Conservation (phyloP, 106 monocot species). For the Acanthochlamys bracteata region DNA sequence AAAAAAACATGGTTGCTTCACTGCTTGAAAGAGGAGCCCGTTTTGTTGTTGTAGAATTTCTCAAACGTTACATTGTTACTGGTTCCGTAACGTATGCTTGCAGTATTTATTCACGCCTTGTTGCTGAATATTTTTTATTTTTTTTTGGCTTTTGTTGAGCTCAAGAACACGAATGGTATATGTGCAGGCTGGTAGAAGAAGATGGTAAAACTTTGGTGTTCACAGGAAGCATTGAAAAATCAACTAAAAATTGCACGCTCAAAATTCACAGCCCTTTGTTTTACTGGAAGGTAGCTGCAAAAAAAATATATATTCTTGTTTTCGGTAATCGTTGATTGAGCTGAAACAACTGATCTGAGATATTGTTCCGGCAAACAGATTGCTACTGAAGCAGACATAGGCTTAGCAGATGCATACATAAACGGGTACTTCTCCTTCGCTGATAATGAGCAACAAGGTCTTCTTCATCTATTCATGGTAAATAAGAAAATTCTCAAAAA, state of each 20-base stretch:
- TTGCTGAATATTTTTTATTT: no score
- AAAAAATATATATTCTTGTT: not conserved
- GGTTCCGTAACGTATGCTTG: constrained; percentile 64
- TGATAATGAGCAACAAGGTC: constrained; percentile 75
- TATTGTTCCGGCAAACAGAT: constrained; percentile 36
- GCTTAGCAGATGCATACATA: constrained; percentile 95
- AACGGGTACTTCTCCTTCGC: constrained; percentile 79
- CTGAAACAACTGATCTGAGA: no score
- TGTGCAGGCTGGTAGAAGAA: constrained; percentile 75
- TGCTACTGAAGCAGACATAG: constrained; percentile 89
- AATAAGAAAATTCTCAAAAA: constrained; percentile 1
- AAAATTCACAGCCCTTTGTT: constrained; percentile 75
- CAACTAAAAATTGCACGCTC: constrained; percentile 42
- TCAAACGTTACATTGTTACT: constrained; percentile 39
- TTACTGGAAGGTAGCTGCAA: constrained; percentile 97
- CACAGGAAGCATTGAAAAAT: constrained; percentile 36
- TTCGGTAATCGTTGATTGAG: not conserved
- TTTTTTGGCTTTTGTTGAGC: no score
- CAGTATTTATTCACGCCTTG: not conserved
- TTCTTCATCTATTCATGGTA: constrained; percentile 72
- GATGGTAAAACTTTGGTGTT: constrained; percentile 79
- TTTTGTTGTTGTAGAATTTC: constrained; percentile 53
- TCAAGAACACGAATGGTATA: no score
- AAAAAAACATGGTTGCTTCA: constrained; percentile 69
- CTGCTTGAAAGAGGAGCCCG: constrained; percentile 69